These are phyloP conservation scores for Xylaria polymorpha DNA, from an alignment of 2,329 filamentous ascomycete genomes.

Conservation along the genomic window DNA sequence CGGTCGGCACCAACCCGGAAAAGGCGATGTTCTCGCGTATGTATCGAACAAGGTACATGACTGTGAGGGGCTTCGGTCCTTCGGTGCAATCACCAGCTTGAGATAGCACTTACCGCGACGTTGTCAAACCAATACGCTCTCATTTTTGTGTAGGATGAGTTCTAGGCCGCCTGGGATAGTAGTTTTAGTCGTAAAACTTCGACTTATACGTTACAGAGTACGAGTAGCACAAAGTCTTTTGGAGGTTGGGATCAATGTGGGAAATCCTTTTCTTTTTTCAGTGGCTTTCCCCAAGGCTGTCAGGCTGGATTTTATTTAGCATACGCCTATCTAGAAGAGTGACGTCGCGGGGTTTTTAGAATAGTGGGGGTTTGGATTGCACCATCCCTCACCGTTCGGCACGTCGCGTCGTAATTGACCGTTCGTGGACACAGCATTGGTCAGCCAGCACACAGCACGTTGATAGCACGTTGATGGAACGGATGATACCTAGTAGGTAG, in stretches of 20 bases:
- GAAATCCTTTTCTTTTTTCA: slow-evolving; percentile 1
- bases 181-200: not conserved
- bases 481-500: not conserved
- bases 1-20: not conserved
- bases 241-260: not conserved
- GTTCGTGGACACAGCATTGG: slow-evolving; percentile 24
- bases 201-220: not conserved
- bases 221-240: not conserved
- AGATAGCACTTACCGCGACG: slow-evolving; percentile 37
- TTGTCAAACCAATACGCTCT: slow-evolving; percentile 70
- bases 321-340: slow-evolving; percentile 33
- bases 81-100: not conserved
- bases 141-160: slow-evolving; percentile 54
- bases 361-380: slow-evolving; percentile 42
- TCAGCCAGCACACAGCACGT: slow-evolving; percentile 14
- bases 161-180: not conserved
- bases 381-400: slow-evolving; percentile 24
- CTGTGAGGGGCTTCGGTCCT: slow-evolving; percentile 12
- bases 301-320: not conserved
- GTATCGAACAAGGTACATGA: slow-evolving; percentile 4
- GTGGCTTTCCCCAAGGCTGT: not conserved
- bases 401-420: slow-evolving; percentile 10
- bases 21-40: not conserved
- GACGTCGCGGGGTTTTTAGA: slow-evolving; percentile 44
- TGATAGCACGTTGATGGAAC: not conserved